Base-by-base conservation (phyloP, 2,329 filamentous ascomycete species). In the Sporothrix curviconia region DNA sequence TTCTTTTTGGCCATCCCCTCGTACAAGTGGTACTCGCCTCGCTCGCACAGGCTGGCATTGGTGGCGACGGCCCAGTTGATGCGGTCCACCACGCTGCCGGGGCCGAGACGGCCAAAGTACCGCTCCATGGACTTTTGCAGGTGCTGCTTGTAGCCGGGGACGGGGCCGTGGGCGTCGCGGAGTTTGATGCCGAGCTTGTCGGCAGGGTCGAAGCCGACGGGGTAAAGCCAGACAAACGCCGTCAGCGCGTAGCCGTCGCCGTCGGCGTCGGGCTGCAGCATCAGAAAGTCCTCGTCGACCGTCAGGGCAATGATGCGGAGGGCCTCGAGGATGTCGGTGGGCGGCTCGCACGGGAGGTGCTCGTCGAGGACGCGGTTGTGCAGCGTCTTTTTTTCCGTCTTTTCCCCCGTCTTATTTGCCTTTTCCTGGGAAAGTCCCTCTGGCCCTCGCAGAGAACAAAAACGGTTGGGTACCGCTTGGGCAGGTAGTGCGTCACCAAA, bases 211-310 rank as follows among this genome's bases (percentile, higher is more conserved):
- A 61, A 61, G 15, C 60, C 58, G 17, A 60, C 58, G 3, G 60
- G 60, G 30, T 60, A 61, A 22, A 59, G 19, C 57, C 57, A 61
- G 2, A 60, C 55, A 51, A 60, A 61, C 2, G 60, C 57, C 30
- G 50, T 46, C 37, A 60, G 47, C 40, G 17, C 30, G 46, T 58
- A 60, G 3, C 57, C 49, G 14, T 61, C 60, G 22, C 53, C 60
- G 25, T 60, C 58, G 2, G 19, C n/a, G 11, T 44, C 53, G 14
- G 57, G 60, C 43, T 56, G 55, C 7, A 61, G 58, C 57, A 61
- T 60, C 19, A 61, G 22, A n/a, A 61, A 60, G 22, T 61, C 60
- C 36, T 61, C 60, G 42, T 61, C 60, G n/a, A 61, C 60, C 3
- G 50, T 50, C 9, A 61, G 37, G 5, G 60, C 57, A 4, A 61